Base-by-base conservation (phyloP, 768 basidiomycete species). In the Termitomyces sp. region DNA sequence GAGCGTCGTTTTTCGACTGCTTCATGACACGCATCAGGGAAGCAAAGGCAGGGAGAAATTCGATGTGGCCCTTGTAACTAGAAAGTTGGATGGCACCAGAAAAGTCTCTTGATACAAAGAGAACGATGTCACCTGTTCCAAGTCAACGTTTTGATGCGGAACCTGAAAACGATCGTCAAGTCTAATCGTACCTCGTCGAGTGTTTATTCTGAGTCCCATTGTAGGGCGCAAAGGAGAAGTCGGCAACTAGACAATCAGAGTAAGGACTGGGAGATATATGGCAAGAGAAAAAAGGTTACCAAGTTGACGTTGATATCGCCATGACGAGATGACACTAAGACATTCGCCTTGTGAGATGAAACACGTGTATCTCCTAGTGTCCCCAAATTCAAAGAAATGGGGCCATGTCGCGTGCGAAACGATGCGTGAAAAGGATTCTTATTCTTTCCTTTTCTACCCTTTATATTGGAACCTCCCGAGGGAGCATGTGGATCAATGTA, bases 291-390 rank as follows among this genome's bases (percentile, higher is more conserved):
- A 31, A 13, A 9, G 12, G 61, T 12, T 61, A 79, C 78, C 60
- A 81, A 49, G n/a, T 73, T 73, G 24, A 80, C 63, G 37, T 67
- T 69, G 24, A 79, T 75, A 55, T 75, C 64, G 1, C 77, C 76
- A 16, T 68, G 67, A 42, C 71, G 70, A 51, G 65, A 75, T 8
- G 66, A 62, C 16, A 77, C 73, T n/a, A 69, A 60, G 5, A 79
- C 70, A 29, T 68, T 70, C n/a, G 75, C 71, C 58, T 72, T 75
- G 6, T 67, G 62, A 28, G 16, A 46, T 7, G 62, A 60, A 20
- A 62, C 64, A 16, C 52, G 60, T 22, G 70, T 70, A 49, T 68
- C 66, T 26, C 77, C 76, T 29, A 70, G 71, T 16, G 77, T 76
- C 10, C 67, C 76, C 13, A 77, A 62, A 36, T 74, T 68, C 34